Conservation (phyloP, 108 stramenopile species). For the Epithemia pelagica region DNA sequence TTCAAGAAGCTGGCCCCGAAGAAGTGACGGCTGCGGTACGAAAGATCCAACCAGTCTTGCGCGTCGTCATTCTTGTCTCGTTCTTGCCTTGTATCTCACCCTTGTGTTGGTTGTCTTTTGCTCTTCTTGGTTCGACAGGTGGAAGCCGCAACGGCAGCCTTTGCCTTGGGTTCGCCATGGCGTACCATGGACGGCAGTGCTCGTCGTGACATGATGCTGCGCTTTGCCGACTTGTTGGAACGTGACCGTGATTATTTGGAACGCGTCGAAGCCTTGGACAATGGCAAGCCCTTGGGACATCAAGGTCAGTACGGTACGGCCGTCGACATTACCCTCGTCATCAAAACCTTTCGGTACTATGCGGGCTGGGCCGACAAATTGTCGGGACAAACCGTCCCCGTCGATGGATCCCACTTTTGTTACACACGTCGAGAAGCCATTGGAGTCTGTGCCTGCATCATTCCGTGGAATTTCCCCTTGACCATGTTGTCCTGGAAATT, state of each 20-base stretch:
- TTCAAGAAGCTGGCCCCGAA: conserved; percentile 24
- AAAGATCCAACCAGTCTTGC: background rate
- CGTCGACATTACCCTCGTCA: conserved; percentile 35
- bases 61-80: no score
- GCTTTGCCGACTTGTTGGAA: conserved; percentile 33
- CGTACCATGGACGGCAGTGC: conserved; percentile 19
- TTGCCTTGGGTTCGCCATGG: conserved; percentile 30
- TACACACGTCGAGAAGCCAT: conserved; percentile 29
- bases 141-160: conserved; percentile 28
- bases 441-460: conserved; percentile 71
- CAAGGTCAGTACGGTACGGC: conserved; percentile 13
- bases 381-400: conserved; percentile 26
- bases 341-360: conserved; percentile 37
- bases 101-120: background rate
- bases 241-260: conserved; percentile 21
- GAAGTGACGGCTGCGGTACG: conserved; percentile 32
- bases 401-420: conserved; percentile 25
- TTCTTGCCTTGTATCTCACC: background rate
- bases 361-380: conserved; percentile 58
- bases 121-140: conserved; percentile 8
- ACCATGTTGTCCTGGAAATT: conserved; percentile 87
- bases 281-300: conserved; percentile 22
- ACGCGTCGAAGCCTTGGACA: conserved; percentile 15
- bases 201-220: conserved; percentile 24
- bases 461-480: conserved; percentile 97